Evolutionary conservation across 306 rosid species (phyloP).

Genomic region (Clitoria ternatea): DNA sequence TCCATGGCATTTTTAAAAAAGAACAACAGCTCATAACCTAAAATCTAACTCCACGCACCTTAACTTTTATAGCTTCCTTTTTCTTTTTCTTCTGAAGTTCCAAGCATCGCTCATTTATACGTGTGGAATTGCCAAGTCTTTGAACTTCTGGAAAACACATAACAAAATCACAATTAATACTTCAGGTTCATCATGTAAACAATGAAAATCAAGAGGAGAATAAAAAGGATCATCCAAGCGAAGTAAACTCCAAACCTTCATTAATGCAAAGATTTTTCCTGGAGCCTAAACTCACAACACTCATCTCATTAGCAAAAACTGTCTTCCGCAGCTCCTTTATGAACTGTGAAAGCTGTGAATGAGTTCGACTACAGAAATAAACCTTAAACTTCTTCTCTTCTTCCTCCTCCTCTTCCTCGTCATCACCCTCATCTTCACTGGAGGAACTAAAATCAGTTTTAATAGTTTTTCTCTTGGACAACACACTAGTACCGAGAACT

Average conservation of each 20-base stretch:
- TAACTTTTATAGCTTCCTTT: conserved; percentile 55
- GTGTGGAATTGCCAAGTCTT: conserved; percentile 58
- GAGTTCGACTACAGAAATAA: conserved; percentile 88
- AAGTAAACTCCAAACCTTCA: conserved; percentile 48
- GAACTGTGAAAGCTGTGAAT: conserved; percentile 94
- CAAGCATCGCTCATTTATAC: conserved; percentile 79
- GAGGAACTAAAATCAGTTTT: conserved; percentile 46
- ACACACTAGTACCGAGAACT: conserved; percentile 21
- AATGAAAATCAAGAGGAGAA: background rate
- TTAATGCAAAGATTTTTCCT: conserved; percentile 87
- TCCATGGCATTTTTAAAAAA: background rate
- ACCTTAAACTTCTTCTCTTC: conserved; percentile 59
- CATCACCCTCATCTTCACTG: conserved; percentile 59
- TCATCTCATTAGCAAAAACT: conserved; percentile 55
- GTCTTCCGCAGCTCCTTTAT: conserved; percentile 78
- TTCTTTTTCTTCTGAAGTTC: conserved; percentile 83
- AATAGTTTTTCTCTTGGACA: conserved; percentile 56
- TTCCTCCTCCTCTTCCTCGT: conserved; percentile 39
- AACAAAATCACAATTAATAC: conserved; percentile 21
- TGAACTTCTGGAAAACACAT: conserved; percentile 53
- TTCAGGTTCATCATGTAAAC: conserved; percentile 1
- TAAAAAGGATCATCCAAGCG: background rate
- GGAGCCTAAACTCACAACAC: conserved; percentile 75
- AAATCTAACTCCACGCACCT: conserved; percentile 38
- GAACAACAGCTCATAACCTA: background rate